Percentiles rank a stretch among this genome's conserved stretches.
phyloP scores from a whole-genome alignment of 2,329 filamentous ascomycete genomes.

The Pseudogymnoascus sp. region DNA sequence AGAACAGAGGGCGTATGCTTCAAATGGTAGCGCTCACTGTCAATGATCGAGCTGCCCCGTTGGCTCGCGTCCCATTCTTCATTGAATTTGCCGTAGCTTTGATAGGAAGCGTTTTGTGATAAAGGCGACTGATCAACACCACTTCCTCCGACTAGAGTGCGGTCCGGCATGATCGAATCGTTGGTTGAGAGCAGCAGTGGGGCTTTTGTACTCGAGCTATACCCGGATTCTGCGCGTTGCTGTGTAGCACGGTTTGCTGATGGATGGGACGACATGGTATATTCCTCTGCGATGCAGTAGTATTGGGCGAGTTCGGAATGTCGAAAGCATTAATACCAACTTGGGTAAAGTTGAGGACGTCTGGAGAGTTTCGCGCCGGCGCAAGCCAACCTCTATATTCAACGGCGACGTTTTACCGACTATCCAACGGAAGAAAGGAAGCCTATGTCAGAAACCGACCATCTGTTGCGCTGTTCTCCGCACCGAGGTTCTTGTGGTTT shows the following conservation, averaged over 20 bases:
- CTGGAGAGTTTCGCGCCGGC: no score
- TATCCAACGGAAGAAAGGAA: no score
- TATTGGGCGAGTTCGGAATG: not conserved
- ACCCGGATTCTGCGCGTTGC: not conserved
- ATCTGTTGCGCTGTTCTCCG: not conserved
- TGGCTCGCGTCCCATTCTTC: constrained; percentile 67
- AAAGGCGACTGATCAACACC: constrained; percentile 19
- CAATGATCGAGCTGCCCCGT: constrained; percentile 57
- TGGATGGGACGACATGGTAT: not conserved
- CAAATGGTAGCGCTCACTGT: constrained; percentile 33
- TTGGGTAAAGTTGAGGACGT: not conserved
- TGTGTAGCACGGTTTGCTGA: not conserved
- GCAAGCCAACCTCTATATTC: no score
- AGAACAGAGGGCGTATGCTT: constrained; percentile 38
- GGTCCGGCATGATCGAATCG: not conserved
- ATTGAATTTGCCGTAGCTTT: constrained; percentile 47
- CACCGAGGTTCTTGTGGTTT: not conserved
- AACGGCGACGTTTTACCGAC: no score
- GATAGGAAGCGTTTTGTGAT: constrained; percentile 20
- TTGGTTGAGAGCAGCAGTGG: not conserved
- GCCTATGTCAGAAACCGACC: no score
- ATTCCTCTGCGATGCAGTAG: constrained; percentile 2
- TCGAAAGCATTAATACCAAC: constrained; percentile 7
- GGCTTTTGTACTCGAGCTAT: not conserved
- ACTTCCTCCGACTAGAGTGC: constrained; percentile 12